These are phyloP conservation scores for Gentiana dahurica DNA, from an alignment of 257 asterid species.

Conservation along the genomic window DNA sequence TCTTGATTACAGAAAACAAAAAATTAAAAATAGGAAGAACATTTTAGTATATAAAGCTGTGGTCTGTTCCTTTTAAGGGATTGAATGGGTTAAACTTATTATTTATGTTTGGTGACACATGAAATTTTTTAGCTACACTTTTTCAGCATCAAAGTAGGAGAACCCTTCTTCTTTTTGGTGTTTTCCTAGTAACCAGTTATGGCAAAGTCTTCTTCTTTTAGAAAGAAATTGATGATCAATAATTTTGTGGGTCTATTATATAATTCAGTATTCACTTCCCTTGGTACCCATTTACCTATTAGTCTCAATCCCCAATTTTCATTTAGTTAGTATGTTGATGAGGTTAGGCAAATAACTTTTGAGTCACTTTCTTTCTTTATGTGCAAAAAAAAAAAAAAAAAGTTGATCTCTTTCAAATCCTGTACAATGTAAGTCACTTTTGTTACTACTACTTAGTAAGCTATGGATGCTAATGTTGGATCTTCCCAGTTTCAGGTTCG, in stretches of 20 bases:
- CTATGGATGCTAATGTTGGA: conserved; percentile 17
- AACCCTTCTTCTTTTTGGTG: neutral
- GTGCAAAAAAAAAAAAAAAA: neutral
- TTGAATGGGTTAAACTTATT: conserved; percentile 1
- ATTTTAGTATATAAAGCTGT: neutral
- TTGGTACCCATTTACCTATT: neutral
- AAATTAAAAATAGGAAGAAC: neutral
- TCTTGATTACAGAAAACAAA: no score
- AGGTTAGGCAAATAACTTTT: conserved; percentile 1
- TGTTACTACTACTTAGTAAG: neutral
- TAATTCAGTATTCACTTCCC: conserved; percentile 1
- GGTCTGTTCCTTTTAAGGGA: neutral
- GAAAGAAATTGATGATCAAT: conserved; percentile 1
- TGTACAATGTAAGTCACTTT: neutral
- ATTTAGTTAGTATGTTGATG: conserved; percentile 3
- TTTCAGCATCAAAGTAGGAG: neutral
- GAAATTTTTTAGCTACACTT: conserved; percentile 3
- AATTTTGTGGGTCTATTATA: neutral
- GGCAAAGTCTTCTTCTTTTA: neutral
- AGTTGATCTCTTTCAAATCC: neutral
- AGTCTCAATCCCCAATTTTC: neutral
- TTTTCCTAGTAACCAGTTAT: conserved; percentile 1
- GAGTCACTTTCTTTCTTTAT: conserved; percentile 1
- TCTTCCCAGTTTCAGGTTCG: conserved; percentile 22
- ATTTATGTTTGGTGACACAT: conserved; percentile 1